These are phyloP conservation scores for Botrytis paeoniae DNA, from an alignment of 2,329 filamentous ascomycete genomes.

Conservation along the genomic window DNA sequence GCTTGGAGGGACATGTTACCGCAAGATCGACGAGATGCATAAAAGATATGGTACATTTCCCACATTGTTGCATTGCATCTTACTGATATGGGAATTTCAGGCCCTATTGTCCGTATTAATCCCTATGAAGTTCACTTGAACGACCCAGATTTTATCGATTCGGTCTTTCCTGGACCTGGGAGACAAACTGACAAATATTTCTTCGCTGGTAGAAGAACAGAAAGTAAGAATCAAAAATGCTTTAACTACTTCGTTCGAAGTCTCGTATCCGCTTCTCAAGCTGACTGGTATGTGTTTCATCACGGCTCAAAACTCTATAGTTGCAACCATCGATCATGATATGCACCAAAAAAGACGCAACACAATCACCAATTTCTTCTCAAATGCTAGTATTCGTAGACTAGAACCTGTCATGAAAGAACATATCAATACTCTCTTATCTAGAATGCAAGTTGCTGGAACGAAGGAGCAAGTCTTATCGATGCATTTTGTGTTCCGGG, in stretches of 20 bases:
- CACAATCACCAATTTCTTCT: background rate
- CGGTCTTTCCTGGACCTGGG: background rate
- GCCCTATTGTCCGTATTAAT: background rate
- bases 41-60: background rate
- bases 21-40: background rate
- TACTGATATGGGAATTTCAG: background rate
- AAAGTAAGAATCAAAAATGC: background rate
- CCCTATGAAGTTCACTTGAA: background rate
- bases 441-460: background rate
- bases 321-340: background rate
- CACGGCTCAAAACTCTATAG: constrained; percentile 21
- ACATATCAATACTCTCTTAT: background rate
- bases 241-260: background rate
- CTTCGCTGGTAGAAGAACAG: background rate
- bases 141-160: background rate
- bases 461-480: background rate
- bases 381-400: background rate
- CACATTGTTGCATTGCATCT: background rate
- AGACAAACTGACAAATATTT: background rate
- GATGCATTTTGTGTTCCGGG: background rate
- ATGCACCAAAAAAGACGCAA: background rate
- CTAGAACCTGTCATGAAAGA: background rate
- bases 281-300: background rate
- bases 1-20: background rate
- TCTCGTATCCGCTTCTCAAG: background rate